Evolutionary conservation across 129 eudicot species (phyloP), one percentile per base, ranked within the genome.

Genomic region (Helichrysum umbraculigerum): DNA sequence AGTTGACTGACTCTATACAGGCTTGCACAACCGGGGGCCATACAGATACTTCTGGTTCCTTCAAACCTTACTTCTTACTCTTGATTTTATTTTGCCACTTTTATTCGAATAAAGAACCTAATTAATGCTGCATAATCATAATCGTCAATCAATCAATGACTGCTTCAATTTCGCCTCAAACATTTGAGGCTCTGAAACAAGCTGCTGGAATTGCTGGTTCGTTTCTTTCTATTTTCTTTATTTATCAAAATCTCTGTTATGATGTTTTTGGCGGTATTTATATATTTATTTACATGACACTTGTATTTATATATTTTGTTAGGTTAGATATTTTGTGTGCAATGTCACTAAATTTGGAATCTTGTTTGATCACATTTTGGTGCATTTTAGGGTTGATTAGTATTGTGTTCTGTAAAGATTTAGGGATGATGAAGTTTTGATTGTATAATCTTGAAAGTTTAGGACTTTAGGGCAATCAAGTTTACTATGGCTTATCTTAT

Each of bases 161-260:
- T 76, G 54, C 2, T 74, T 25, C 76, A 59, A 71, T 70, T 84
- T 84, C 88, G 28, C 68, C 77, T 79, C 87, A 84, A 74, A 77
- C 81, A 33, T 71, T 86, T 29, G 70, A 72, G 42, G 35, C 64
- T 32, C 80, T 76, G 35, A 91, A 88, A 59, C 88, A 88, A 71
- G 92, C 86, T 20, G 97, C 96, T 81, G 96, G 97, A 61, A n/a
- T 91, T n/a, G 92, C 92, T 17, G 96, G 97, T 91, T 75, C 32
- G 68, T 7, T 47, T 47, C 47, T 41, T 3, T 9, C 47, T 41
- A 41, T 3, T 34, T 41, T 41, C 47, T 41, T 41, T 41, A 41
- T 41, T 41, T 41, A 41, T 41, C 14, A 41, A 41, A 39, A 8
- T 9, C 14, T 9, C 14, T 9, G n/a, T 47, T 47, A 47, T 47